A percentile compares a stretch with the other conserved stretches of the same genome.
These are phyloP conservation scores for Colletotrichum tropicale DNA, from an alignment of 2,329 filamentous ascomycete species.

Conservation along the genomic window DNA sequence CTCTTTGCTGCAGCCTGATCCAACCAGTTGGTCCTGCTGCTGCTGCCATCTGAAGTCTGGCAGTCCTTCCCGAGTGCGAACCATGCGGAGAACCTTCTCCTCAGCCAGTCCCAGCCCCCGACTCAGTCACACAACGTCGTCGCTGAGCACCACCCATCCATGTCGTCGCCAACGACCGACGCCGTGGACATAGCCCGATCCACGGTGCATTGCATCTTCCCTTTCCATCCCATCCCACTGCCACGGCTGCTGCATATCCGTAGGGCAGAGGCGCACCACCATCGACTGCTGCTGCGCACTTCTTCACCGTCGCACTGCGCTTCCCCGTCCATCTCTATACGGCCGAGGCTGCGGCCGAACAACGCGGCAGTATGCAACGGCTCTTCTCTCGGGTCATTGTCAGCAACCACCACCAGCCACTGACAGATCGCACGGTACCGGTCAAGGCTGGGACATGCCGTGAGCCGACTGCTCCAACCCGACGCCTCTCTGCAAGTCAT, in stretches of 20 bases:
- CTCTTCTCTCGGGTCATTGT: not conserved
- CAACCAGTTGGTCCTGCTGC: not conserved
- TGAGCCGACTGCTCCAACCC: not conserved
- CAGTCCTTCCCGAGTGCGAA: not conserved
- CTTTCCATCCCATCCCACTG: not conserved
- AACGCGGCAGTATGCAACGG: not conserved
- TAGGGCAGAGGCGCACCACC: not conserved
- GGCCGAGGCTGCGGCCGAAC: not conserved
- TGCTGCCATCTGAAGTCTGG: constrained; percentile 6
- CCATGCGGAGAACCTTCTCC: not conserved
- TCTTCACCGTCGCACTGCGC: not conserved
- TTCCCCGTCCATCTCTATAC: not conserved
- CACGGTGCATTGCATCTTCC: constrained; percentile 10
- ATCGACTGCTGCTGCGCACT: not conserved
- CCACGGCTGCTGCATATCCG: not conserved
- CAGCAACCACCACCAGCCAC: not conserved
- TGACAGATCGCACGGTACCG: not conserved
- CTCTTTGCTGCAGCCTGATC: constrained; percentile 11
- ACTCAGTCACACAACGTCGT: not conserved
- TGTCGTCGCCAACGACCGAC: not conserved
- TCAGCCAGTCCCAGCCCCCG: not conserved
- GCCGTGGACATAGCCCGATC: constrained; percentile 7
- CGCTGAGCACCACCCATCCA: not conserved
- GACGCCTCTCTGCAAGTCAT: not conserved
- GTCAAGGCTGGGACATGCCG: not conserved